Conservation (phyloP, 768 basidiomycete species). For the Boletus insuetus region DNA sequence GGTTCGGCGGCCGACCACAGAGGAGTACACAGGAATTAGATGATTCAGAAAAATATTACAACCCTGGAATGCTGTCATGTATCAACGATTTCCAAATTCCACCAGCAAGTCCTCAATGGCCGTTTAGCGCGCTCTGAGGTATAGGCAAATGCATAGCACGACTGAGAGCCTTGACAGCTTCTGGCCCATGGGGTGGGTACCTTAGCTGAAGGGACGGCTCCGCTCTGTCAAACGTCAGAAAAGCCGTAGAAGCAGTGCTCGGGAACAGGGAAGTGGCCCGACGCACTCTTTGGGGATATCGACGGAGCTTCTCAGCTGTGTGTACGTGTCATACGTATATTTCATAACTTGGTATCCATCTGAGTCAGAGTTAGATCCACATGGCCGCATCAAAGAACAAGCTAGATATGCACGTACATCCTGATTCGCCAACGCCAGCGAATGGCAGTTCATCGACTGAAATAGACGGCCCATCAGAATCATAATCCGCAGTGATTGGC, state of each 20-base stretch:
- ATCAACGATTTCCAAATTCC: background rate
- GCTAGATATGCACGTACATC: constrained; percentile 42
- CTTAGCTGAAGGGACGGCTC: constrained; percentile 19
- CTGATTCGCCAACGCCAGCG: constrained; percentile 59
- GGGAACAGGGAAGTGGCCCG: background rate
- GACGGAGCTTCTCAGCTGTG: constrained; percentile 46
- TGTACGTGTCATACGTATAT: constrained; percentile 55
- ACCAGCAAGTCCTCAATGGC: background rate
- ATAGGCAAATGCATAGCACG: constrained; percentile 8
- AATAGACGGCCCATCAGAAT: background rate
- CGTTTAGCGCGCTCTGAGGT: constrained; percentile 7
- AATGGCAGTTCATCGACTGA: constrained; percentile 45
- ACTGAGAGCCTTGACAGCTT: constrained; percentile 14
- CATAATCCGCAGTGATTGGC: background rate
- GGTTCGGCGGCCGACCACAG: too few relatives aligned
- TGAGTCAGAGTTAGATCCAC: constrained; percentile 19
- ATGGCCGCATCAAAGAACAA: background rate
- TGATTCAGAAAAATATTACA: too few relatives aligned
- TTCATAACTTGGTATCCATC: constrained; percentile 55
- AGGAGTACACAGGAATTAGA: background rate
- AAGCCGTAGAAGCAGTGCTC: background rate
- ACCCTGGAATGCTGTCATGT: too few relatives aligned
- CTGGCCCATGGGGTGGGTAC: constrained; percentile 25
- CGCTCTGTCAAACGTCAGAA: constrained; percentile 10
- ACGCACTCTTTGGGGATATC: constrained; percentile 57